These are phyloP conservation scores for Septoria petroselini DNA, from an alignment of 2,329 filamentous ascomycete species.

Conservation along the genomic window DNA sequence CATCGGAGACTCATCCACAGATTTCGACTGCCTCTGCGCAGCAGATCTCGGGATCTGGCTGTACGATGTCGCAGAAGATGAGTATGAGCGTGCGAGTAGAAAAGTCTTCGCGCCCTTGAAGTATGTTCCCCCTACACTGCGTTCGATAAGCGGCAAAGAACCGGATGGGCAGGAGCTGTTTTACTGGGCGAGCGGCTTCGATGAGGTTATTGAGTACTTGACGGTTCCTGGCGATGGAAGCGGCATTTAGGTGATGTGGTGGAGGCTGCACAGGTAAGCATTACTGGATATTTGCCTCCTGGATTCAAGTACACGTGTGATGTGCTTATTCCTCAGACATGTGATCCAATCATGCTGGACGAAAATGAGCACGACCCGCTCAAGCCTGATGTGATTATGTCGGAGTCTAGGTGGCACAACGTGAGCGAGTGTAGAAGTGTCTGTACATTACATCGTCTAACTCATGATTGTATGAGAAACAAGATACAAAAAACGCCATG, in stretches of 20 bases:
- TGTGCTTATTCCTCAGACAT: too few relatives aligned
- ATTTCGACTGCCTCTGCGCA: slow-evolving; percentile 46
- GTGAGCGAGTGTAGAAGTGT: slow-evolving; percentile 4
- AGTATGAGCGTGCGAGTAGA: slow-evolving; percentile 19
- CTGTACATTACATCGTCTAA: slow-evolving; percentile 15
- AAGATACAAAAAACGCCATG: neutral
- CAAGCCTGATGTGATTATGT: too few relatives aligned
- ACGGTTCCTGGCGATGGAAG: neutral
- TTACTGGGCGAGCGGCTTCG: slow-evolving; percentile 22
- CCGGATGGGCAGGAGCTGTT: slow-evolving; percentile 12
- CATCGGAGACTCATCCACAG: slow-evolving; percentile 49
- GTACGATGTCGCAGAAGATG: slow-evolving; percentile 18
- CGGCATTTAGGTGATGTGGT: too few relatives aligned
- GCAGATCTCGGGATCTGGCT: slow-evolving; percentile 48
- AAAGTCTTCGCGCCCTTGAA: slow-evolving; percentile 29
- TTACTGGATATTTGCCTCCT: too few relatives aligned
- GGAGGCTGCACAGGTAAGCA: too few relatives aligned
- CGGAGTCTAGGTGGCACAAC: too few relatives aligned
- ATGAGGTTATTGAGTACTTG: slow-evolving; percentile 10
- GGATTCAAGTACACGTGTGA: too few relatives aligned
- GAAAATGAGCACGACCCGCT: too few relatives aligned
- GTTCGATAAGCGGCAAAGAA: neutral
- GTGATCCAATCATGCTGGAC: too few relatives aligned
- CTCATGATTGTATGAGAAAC: slow-evolving; percentile 12
- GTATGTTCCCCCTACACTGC: slow-evolving; percentile 16